phyloP scores from a whole-genome alignment of 129 eudicot species.

The Dittrichia graveolens region DNA sequence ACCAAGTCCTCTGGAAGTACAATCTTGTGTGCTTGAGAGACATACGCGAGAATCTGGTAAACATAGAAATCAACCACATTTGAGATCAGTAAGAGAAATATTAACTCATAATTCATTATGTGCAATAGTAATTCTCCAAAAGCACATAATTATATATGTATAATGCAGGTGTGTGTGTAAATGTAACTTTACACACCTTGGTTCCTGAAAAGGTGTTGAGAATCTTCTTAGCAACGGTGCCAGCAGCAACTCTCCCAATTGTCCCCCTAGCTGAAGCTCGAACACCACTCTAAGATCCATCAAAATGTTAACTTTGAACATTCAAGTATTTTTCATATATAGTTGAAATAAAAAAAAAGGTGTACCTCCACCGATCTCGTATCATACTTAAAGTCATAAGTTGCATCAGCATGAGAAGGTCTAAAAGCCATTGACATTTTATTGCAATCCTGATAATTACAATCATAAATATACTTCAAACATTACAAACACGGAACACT shows the following conservation, averaged over 20 bases:
- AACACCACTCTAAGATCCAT: constrained; percentile 84
- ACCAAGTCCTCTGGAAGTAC: constrained; percentile 84
- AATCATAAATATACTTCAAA: constrained; percentile 19
- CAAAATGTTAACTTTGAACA: constrained; percentile 18
- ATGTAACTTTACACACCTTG: constrained; percentile 53
- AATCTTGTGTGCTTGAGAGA: constrained; percentile 87
- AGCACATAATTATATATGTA: neutral
- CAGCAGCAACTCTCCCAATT: constrained; percentile 97
- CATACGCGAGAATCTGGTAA: constrained; percentile 84
- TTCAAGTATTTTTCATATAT: neutral
- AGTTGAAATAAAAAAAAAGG: constrained; percentile 1
- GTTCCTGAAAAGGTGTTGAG: constrained; percentile 79
- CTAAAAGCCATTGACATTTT: constrained; percentile 97
- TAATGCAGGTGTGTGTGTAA: neutral
- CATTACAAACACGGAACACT: neutral
- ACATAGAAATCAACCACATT: neutral
- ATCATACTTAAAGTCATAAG: constrained; percentile 95
- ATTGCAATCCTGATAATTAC: constrained; percentile 66
- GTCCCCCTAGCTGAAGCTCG: constrained; percentile 99
- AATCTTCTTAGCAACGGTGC: constrained; percentile 94
- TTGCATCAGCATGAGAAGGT: constrained; percentile 98
- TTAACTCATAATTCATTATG: too few species aligned
- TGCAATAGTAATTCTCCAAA: neutral
- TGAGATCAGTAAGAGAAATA: too few species aligned
- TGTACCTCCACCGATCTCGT: constrained; percentile 92